Percentiles rank a stretch among this genome's conserved stretches.
Evolutionary conservation across 2,329 filamentous ascomycete genomes (phyloP).

Genomic region (Tolypocladium sp.): DNA sequence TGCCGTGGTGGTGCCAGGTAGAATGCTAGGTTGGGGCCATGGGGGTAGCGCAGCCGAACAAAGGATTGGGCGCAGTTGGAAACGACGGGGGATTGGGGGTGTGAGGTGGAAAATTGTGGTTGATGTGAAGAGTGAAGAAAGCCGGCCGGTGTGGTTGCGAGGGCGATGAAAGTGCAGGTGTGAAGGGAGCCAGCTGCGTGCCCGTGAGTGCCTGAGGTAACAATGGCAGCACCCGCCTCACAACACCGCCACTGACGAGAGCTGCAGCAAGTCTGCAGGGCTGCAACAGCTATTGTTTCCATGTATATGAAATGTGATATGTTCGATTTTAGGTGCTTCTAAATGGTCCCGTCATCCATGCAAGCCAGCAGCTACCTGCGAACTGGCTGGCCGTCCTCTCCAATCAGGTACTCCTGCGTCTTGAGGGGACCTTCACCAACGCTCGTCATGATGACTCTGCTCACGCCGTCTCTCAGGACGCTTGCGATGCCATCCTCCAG

Average conservation of each 20-base stretch:
- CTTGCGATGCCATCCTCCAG: constrained; percentile 58
- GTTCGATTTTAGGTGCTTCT: neutral
- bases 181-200: neutral
- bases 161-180: neutral
- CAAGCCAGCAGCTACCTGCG: constrained; percentile 14
- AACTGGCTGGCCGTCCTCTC: constrained; percentile 49
- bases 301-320: neutral
- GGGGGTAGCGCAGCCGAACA: neutral
- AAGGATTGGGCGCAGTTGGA: neutral
- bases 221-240: neutral
- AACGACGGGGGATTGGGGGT: too few relatives aligned
- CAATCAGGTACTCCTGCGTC: constrained; percentile 69
- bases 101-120: neutral
- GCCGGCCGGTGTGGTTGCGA: neutral
- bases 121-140: neutral
- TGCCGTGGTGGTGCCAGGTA: neutral
- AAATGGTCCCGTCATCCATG: neutral
- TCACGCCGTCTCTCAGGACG: constrained; percentile 68
- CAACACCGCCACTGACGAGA: neutral
- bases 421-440: constrained; percentile 84
- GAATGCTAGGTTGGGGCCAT: neutral
- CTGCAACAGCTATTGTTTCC: neutral
- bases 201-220: neutral
- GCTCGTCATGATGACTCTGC: constrained; percentile 79
- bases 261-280: neutral